Conservation (phyloP, 805 yeast species). For the Ogataea populi-albae region DNA sequence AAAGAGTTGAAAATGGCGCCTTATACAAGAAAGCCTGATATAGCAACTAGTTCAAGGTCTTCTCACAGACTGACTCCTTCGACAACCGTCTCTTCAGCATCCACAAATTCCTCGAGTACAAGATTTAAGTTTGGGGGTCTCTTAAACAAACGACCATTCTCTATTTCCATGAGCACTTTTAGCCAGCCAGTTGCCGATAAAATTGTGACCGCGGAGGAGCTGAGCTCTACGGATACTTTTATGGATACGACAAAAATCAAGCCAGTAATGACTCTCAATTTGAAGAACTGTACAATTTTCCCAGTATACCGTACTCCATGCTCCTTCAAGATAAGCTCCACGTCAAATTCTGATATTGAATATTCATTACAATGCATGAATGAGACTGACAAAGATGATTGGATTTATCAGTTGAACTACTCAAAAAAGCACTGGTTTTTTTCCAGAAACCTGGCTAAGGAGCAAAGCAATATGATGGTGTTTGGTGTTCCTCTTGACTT, state of each 20-base stretch:
- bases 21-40: background rate
- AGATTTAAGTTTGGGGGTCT: slow-evolving; percentile 31
- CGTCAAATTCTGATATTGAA: slow-evolving; percentile 32
- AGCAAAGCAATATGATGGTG: slow-evolving; percentile 35
- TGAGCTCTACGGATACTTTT: slow-evolving; percentile 51
- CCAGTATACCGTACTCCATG: slow-evolving; percentile 50
- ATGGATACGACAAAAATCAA: slow-evolving; percentile 43
- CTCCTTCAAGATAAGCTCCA: slow-evolving; percentile 45
- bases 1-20: too few species aligned
- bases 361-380: slow-evolving; percentile 63
- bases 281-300: slow-evolving; percentile 45
- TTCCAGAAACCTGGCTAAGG: slow-evolving; percentile 36
- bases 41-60: slow-evolving; percentile 2
- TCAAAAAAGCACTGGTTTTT: slow-evolving; percentile 56
- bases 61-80: slow-evolving; percentile 4
- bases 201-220: slow-evolving; percentile 47
- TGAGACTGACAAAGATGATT: slow-evolving; percentile 63
- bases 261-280: slow-evolving; percentile 47
- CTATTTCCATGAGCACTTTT: slow-evolving; percentile 43
- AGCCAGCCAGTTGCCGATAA: slow-evolving; percentile 18
- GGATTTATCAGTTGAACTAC: slow-evolving; percentile 56
- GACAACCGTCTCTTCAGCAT: slow-evolving; percentile 5
- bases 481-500: slow-evolving; percentile 85
- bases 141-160: slow-evolving; percentile 55
- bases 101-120: slow-evolving; percentile 10